These are phyloP conservation scores for Dactylella cylindrospora DNA, from an alignment of 2,329 filamentous ascomycete species.

Conservation along the genomic window DNA sequence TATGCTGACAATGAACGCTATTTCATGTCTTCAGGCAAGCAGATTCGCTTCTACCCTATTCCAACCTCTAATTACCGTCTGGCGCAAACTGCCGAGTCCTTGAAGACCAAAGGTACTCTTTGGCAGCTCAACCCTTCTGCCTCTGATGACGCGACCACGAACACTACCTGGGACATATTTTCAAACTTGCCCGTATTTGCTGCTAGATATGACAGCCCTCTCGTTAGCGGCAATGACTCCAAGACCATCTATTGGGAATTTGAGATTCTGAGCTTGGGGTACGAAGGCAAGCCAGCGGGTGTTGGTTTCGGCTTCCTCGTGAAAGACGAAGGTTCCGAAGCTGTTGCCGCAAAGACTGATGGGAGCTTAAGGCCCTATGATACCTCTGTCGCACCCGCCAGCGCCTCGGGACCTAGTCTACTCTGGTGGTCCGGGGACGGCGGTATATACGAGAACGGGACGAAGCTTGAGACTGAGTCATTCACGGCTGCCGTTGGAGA, in stretches of 20 bases:
- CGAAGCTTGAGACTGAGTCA: conserved; percentile 1
- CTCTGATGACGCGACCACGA: conserved; percentile 15
- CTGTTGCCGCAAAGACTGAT: conserved; percentile 7
- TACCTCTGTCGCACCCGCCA: conserved; percentile 5
- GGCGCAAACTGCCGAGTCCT: conserved; percentile 28
- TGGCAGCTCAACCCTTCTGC: conserved; percentile 42
- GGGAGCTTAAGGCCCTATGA: conserved; percentile 23
- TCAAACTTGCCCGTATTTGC: conserved; percentile 22
- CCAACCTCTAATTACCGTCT: conserved; percentile 35
- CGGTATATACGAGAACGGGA: conserved; percentile 20
- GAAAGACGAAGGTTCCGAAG: conserved; percentile 21
- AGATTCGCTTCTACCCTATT: conserved; percentile 24
- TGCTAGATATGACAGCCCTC: conserved; percentile 33
- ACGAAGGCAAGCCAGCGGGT: conserved; percentile 9
- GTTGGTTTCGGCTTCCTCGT: conserved; percentile 30
- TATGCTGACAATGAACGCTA: conserved; percentile 40
- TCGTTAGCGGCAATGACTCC: conserved; percentile 29
- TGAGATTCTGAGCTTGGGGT: conserved; percentile 30
- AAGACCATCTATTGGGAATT: conserved; percentile 43
- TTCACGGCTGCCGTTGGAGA: conserved; percentile 18
- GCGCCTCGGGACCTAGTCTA: conserved; percentile 26
- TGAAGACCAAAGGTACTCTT: conserved; percentile 39
- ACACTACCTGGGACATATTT: conserved; percentile 29
- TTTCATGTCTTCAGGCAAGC: conserved; percentile 31
- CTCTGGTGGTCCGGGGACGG: conserved; percentile 36